These are phyloP conservation scores for Monosporozyma unispora DNA, from an alignment of 805 yeast genomes.

Conservation along the genomic window DNA sequence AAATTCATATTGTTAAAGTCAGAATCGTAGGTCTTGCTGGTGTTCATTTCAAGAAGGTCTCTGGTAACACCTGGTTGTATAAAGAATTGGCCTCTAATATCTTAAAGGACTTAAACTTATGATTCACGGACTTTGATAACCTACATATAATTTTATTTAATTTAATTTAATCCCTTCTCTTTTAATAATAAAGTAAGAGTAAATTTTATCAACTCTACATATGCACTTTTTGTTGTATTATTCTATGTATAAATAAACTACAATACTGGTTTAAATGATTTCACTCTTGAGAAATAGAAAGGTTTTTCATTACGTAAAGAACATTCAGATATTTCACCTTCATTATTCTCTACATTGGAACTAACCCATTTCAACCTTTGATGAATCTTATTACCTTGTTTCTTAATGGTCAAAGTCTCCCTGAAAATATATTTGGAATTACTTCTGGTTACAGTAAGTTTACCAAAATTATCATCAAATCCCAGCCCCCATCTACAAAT, in stretches of 20 bases:
- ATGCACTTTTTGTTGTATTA: background rate
- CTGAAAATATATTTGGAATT: slow-evolving; percentile 53
- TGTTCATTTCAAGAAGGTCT: slow-evolving; percentile 85
- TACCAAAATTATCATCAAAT: slow-evolving; percentile 43
- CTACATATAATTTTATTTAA: background rate
- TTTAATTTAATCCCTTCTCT: background rate
- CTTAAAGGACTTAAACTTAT: slow-evolving; percentile 60
- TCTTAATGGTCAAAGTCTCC: slow-evolving; percentile 51
- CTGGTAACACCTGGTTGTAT: slow-evolving; percentile 93
- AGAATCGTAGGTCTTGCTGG: slow-evolving; percentile 87
- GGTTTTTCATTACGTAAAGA: slow-evolving; percentile 65
- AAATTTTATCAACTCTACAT: background rate
- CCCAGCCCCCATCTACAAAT: slow-evolving; percentile 52
- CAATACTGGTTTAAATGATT: slow-evolving; percentile 15
- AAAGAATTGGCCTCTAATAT: slow-evolving; percentile 84
- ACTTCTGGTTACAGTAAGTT: slow-evolving; percentile 46
- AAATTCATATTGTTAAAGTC: slow-evolving; percentile 84
- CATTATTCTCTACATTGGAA: slow-evolving; percentile 50
- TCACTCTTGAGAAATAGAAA: slow-evolving; percentile 65
- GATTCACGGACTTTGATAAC: slow-evolving; percentile 6
- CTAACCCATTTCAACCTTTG: slow-evolving; percentile 65
- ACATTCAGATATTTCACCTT: slow-evolving; percentile 47
- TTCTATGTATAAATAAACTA: background rate
- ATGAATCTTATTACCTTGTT: slow-evolving; percentile 54
- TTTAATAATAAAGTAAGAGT: background rate